These are phyloP conservation scores for Linaria vulgaris DNA, from an alignment of 257 asterid species.

Conservation along the genomic window DNA sequence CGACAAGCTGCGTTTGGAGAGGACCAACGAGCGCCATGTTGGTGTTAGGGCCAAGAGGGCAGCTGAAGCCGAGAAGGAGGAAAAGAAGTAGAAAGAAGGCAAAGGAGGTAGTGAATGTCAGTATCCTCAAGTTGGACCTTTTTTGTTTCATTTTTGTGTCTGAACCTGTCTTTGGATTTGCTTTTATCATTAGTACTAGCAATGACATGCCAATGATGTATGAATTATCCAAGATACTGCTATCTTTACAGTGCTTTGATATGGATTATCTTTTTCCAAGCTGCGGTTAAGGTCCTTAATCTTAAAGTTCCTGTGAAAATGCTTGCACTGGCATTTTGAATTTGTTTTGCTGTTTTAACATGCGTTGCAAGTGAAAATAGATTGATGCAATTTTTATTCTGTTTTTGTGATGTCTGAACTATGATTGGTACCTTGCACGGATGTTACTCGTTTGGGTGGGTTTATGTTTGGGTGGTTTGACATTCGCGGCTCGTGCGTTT, in stretches of 20 bases:
- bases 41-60: slow-evolving; percentile 67
- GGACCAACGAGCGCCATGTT: slow-evolving; percentile 55
- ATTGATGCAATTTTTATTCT: too few relatives aligned
- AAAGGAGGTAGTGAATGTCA: background rate
- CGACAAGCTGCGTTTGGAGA: slow-evolving; percentile 60
- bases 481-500: too few relatives aligned
- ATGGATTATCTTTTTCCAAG: too few relatives aligned
- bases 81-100: slow-evolving; percentile 37
- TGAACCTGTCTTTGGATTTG: slow-evolving; percentile 22
- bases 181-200: slow-evolving; percentile 8
- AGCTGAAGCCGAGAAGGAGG: slow-evolving; percentile 72
- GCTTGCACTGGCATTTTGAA: too few relatives aligned
- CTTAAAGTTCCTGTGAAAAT: too few relatives aligned
- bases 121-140: slow-evolving; percentile 15
- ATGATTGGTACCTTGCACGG: too few relatives aligned
- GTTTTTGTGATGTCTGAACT: too few relatives aligned
- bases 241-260: slow-evolving; percentile 3
- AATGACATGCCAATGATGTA: slow-evolving; percentile 17
- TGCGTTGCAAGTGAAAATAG: too few relatives aligned
- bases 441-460: too few relatives aligned
- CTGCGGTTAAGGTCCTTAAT: too few relatives aligned
- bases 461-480: too few relatives aligned
- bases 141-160: slow-evolving; percentile 6
- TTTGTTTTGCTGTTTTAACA: too few relatives aligned
- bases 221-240: slow-evolving; percentile 12